Evolutionary conservation across 202 grass and related monocot species (phyloP).

Genomic region (Zoysia matrella): DNA sequence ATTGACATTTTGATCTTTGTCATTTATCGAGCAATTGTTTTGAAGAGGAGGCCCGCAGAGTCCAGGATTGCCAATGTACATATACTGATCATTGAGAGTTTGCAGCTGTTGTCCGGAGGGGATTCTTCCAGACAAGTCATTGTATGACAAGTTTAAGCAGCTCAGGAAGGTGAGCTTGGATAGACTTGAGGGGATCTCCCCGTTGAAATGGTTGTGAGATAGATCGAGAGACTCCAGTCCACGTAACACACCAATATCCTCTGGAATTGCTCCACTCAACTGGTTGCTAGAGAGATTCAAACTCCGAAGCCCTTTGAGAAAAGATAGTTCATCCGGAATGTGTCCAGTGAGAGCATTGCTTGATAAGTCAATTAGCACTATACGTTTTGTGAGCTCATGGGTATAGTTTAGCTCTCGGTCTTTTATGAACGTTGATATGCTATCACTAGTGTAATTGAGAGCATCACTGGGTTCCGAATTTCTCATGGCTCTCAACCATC

Average conservation of each 20-base stretch:
- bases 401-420: not conserved
- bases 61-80: not conserved
- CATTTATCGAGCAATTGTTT: constrained; percentile 25
- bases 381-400: not conserved
- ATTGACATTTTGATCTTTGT: not conserved
- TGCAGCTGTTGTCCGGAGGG: constrained; percentile 49
- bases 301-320: constrained; percentile 38
- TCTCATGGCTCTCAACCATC: not conserved
- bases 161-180: constrained; percentile 44
- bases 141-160: constrained; percentile 49
- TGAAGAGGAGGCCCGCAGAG: constrained; percentile 58
- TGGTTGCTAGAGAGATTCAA: constrained; percentile 54
- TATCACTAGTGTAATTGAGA: not conserved
- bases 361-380: not conserved
- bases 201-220: constrained; percentile 47
- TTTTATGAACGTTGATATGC: not conserved
- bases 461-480: not conserved
- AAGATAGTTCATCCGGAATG: constrained; percentile 46
- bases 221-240: constrained; percentile 52
- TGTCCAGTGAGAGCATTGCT: not conserved
- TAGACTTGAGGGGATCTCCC: constrained; percentile 44
- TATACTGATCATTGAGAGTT: constrained; percentile 37
- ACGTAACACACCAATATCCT: constrained; percentile 30
- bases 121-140: constrained; percentile 51
- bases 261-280: constrained; percentile 42